phyloP scores from a whole-genome alignment of 805 yeast species.

The Cyberlindnera sargentensis region DNA sequence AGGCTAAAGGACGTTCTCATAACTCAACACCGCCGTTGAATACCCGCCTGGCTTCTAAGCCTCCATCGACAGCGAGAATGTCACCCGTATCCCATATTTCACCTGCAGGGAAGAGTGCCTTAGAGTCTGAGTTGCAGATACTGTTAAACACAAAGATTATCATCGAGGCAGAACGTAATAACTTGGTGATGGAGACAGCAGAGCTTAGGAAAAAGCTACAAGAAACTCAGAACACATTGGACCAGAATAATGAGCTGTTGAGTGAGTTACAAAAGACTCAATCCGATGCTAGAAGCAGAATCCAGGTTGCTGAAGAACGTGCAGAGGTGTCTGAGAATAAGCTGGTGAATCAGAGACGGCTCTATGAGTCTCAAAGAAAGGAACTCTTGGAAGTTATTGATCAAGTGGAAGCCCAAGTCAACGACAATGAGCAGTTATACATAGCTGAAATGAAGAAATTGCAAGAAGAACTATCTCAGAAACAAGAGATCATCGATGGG shows the following conservation, averaged over 20 bases:
- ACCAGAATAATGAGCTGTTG: constrained; percentile 9
- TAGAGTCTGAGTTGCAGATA: constrained; percentile 17
- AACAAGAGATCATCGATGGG: constrained; percentile 19
- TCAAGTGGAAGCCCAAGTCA: constrained; percentile 45
- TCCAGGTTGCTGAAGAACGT: constrained; percentile 15
- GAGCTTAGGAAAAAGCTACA: constrained; percentile 5
- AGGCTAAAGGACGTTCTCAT: neutral
- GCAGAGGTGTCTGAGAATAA: constrained; percentile 31
- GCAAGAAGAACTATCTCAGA: constrained; percentile 22
- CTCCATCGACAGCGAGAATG: neutral
- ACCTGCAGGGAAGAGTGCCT: constrained; percentile 1
- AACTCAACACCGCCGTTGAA: constrained; percentile 9
- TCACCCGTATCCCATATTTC: neutral
- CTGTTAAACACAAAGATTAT: constrained; percentile 13
- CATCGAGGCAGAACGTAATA: constrained; percentile 25
- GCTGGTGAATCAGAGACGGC: constrained; percentile 37
- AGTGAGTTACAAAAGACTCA: constrained; percentile 10
- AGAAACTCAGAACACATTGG: constrained; percentile 23
- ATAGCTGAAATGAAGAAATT: constrained; percentile 37
- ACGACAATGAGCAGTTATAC: constrained; percentile 46
- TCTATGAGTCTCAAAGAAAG: constrained; percentile 46
- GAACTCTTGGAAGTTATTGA: constrained; percentile 56
- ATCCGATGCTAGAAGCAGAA: constrained; percentile 3
- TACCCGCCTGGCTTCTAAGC: neutral
- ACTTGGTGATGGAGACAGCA: constrained; percentile 30